Evolutionary conservation across 2,329 filamentous ascomycete genomes (phyloP).

Genomic region (Trichoderma sp.): DNA sequence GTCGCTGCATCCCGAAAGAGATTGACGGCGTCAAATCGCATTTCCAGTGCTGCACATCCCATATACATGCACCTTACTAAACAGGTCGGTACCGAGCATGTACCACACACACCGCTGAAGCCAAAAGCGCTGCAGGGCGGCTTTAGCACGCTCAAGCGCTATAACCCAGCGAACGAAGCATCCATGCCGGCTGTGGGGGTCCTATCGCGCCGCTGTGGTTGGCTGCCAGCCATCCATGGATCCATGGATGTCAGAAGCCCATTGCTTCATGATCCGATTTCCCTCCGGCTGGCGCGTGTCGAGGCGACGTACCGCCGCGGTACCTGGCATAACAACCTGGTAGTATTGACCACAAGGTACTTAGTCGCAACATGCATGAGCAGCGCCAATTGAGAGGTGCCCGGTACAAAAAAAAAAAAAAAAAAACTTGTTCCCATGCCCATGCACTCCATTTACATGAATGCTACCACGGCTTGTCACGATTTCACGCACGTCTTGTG

Average conservation of each 20-base stretch:
- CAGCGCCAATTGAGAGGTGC: background rate
- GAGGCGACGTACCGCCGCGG: background rate
- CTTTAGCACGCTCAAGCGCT: background rate
- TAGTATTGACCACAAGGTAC: background rate
- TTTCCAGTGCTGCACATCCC: background rate
- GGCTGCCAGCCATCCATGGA: background rate
- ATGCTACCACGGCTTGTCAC: background rate
- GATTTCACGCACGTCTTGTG: background rate
- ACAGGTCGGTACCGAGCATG: background rate
- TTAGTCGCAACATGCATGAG: no score
- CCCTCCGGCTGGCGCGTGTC: background rate
- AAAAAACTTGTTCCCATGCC: no score
- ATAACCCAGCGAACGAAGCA: background rate
- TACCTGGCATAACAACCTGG: constrained; percentile 11
- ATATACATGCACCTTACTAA: background rate
- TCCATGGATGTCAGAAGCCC: constrained; percentile 8
- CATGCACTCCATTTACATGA: constrained; percentile 2
- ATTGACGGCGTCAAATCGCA: background rate
- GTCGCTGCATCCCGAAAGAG: no score
- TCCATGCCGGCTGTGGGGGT: background rate
- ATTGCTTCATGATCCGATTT: constrained; percentile 1
- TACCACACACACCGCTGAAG: constrained; percentile 17
- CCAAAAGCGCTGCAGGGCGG: constrained; percentile 2
- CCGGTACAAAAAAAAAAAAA: background rate
- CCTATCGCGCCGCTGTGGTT: background rate